Evolutionary conservation across 768 basidiomycete species (phyloP), one percentile per base, ranked within the genome.

Genomic region (Mycena indigotica): DNA sequence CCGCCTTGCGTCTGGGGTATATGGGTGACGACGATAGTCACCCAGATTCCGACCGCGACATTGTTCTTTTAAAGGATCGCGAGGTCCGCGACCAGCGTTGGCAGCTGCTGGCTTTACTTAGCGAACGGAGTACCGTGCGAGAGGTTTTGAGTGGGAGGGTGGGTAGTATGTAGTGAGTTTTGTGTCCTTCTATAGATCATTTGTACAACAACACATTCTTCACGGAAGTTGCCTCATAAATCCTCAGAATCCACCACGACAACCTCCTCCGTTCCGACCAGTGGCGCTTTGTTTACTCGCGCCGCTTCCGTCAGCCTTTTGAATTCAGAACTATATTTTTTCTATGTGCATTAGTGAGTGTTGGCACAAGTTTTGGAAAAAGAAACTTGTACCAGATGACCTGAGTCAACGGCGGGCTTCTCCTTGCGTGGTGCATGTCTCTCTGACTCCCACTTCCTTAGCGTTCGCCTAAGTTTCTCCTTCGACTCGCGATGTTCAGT

Each of bases 61-160:
- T 81, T 23, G 69, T 73, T 3, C 66, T 86, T 16, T 71, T 88
- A 40, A 85, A 85, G 67, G 82, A 87, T 61, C 75, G 84, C 21
- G 86, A 89, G 60, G 82, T 84, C 17, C 74, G 80, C 49, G 88
- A 91, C 72, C 83, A 84, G 57, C 74, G 85, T 38, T 90, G 88
- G 88, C 90, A 92, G 67, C 80, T 91, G 29, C 79, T 92, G 63
- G 89, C 90, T 49, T 72, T 93, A 24, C 76, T 92, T 15, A 83
- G 80, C 8, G 86, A 93, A 66, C 73, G 90, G 57, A 91, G 89
- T 67, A 82, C 87, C 5, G 81, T 92, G 29, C 83, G 83, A 63
- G 87, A 88, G 51, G 80, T 76, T 21, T 68, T 82, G 49, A 75
- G 79, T 63, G 62, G 62, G 15, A 41, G 62, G 10, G 39, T 29